phyloP scores from a whole-genome alignment of 345 rosid species.

The Punica granatum region DNA sequence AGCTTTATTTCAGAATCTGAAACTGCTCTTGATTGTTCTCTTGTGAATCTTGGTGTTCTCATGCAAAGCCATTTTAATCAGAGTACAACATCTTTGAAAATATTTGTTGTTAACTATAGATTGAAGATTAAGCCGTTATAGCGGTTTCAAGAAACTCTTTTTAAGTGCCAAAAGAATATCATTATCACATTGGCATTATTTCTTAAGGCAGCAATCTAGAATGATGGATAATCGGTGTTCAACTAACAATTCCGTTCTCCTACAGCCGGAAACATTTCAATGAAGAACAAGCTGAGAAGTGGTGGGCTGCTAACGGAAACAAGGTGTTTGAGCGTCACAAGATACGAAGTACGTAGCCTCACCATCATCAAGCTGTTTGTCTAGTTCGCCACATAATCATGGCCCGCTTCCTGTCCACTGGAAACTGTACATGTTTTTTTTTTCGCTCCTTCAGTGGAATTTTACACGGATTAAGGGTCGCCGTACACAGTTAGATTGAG shows the following conservation, averaged over 20 bases:
- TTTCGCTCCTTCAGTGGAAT: slow-evolving; percentile 19
- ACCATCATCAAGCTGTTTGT: background rate
- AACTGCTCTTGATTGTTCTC: too few species aligned
- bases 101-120: too few species aligned
- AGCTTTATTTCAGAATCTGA: too few species aligned
- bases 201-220: too few species aligned
- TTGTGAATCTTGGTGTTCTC: too few species aligned
- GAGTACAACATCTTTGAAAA: too few species aligned
- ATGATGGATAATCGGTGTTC: background rate
- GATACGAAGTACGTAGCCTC: slow-evolving; percentile 17
- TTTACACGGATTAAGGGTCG: slow-evolving; percentile 11
- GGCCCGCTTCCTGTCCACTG: slow-evolving; percentile 22
- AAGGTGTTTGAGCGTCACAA: slow-evolving; percentile 54
- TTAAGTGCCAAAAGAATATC: too few species aligned
- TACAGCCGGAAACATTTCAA: slow-evolving; percentile 74
- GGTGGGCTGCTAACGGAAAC: slow-evolving; percentile 83
- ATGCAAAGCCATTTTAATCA: too few species aligned
- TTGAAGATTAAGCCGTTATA: too few species aligned
- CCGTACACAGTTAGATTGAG: slow-evolving; percentile 3
- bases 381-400: background rate
- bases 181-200: too few species aligned
- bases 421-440: slow-evolving; percentile 26
- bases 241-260: too few species aligned
- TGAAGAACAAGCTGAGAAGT: slow-evolving; percentile 73
- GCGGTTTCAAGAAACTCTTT: too few species aligned